Percentiles rank a stretch among this genome's conserved stretches.
Evolutionary conservation across 2,329 filamentous ascomycete genomes (phyloP).

Genomic region (Herpotrichia juniperi): DNA sequence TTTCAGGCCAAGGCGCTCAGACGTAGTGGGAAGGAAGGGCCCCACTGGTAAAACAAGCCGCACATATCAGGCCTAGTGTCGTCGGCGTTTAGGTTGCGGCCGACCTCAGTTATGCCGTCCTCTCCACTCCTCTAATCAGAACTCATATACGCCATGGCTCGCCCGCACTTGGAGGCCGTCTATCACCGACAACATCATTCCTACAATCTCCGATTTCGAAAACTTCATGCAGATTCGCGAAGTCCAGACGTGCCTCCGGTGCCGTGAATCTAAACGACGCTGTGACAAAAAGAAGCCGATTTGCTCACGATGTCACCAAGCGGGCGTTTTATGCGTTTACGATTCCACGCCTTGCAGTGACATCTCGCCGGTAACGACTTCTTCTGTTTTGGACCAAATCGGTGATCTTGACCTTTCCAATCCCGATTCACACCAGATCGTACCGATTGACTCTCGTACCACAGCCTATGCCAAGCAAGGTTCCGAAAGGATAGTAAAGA

Average conservation of each 20-base stretch:
- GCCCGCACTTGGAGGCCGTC: constrained; percentile 4
- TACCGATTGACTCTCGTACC: no score
- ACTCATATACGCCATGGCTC: background rate
- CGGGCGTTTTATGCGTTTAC: constrained; percentile 14
- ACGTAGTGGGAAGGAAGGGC: no score
- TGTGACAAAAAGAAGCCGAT: constrained; percentile 24
- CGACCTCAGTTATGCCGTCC: constrained; percentile 1
- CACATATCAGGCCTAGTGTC: background rate
- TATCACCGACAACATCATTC: constrained; percentile 8
- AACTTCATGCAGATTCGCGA: constrained; percentile 12
- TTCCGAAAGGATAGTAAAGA: constrained; percentile 8
- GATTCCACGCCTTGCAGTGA: background rate
- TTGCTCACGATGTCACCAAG: constrained; percentile 18
- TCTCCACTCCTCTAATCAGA: background rate
- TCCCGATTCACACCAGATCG: background rate
- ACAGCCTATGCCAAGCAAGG: no score
- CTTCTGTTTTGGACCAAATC: no score
- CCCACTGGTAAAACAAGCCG: no score
- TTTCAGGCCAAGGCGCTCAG: no score
- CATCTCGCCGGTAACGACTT: no score
- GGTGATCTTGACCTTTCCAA: background rate
- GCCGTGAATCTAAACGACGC: constrained; percentile 21
- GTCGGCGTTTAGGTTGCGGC: constrained; percentile 1
- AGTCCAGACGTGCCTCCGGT: constrained; percentile 20
- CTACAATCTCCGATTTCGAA: background rate